Base-by-base conservation (phyloP, 306 rosid species). In the Quercus suber region DNA sequence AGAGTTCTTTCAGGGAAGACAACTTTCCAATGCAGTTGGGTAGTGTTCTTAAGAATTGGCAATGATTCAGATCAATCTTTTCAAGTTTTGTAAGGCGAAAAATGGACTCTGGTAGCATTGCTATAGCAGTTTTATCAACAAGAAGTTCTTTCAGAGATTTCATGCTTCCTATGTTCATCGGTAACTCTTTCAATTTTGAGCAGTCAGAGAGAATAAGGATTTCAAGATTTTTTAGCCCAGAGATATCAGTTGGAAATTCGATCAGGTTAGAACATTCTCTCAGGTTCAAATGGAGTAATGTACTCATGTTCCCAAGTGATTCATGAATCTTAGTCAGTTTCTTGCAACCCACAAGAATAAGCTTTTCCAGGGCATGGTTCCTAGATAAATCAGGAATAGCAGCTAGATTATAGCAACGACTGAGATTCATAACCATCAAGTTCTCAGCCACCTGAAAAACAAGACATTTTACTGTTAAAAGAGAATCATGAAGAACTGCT, bases 311-410 rank as follows among this genome's bases (percentile, higher is more conserved):
- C 20, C 92, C 92, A 74, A 85, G 51, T 15, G 90, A 87, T 55
- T 81, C 86, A 78, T 90, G 91, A 77, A 92, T 82, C 28, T 58
- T 73, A 11, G 45, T 81, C 60, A 92, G 78, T 20, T 68, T 76
- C 27, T 14, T 45, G 81, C 97, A 89, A 27, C 27, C 51, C 49
- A 76, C 87, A 17, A 92, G 86, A 67, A 73, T 71, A 77, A 92
- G 77, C 86, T 89, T 87, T 43, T 88, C 87, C 72, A 92, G 61
- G 14, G 19, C 52, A 57, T 6, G 75, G 79, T 86, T 82, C 20
- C 82, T 73, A 67, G 94, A 87, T 59, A 92, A 77, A 76, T 92
- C 88, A 63, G 97, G 97, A 76, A 87, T 58, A 49, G 75, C 69
- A 31, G 77, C 71, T 11, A 88, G 88, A 30, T 52, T 25, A 41